Percentiles rank a stretch among this genome's conserved stretches.
Conservation (phyloP, 2,329 filamentous ascomycete species). For the Cladophialophora yegresii region DNA sequence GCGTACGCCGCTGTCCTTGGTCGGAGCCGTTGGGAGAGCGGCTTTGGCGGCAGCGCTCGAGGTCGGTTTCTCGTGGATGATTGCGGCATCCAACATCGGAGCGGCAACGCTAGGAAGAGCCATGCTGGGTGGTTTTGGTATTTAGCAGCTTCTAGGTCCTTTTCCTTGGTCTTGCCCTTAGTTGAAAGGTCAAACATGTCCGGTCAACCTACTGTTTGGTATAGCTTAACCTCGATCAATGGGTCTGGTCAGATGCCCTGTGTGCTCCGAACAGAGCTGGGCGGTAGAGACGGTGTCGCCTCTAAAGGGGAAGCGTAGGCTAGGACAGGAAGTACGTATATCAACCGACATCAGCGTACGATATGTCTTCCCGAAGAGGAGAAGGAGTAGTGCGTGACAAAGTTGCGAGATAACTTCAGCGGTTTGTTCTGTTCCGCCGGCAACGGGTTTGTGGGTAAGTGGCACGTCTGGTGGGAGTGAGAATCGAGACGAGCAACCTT, state of each 20-base stretch:
- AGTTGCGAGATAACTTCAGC: background rate
- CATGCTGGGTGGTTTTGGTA: conserved; percentile 30
- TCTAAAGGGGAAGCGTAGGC: conserved; percentile 58
- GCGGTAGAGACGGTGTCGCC: conserved; percentile 59
- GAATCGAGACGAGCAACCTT: background rate
- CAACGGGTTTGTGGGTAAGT: conserved; percentile 8
- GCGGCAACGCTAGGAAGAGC: conserved; percentile 33
- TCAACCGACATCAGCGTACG: conserved; percentile 59
- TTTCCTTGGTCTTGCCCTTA: conserved; percentile 20
- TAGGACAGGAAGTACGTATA: conserved; percentile 56
- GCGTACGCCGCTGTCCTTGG: conserved; percentile 62
- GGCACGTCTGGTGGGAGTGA: conserved; percentile 16
- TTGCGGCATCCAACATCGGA: conserved; percentile 34
- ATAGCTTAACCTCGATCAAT: conserved; percentile 44
- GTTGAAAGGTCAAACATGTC: conserved; percentile 25
- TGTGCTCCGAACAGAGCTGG: conserved; percentile 59
- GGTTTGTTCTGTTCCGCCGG: background rate
- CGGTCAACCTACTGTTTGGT: conserved; percentile 33
- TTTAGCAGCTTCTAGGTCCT: conserved; percentile 22
- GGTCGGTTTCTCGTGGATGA: conserved; percentile 33
- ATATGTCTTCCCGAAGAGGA: conserved; percentile 10
- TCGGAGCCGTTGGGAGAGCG: conserved; percentile 37
- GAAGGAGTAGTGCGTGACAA: background rate
- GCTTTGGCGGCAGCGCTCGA: conserved; percentile 26
- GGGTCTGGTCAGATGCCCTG: conserved; percentile 54